Evolutionary conservation across 306 rosid species (phyloP).

Genomic region (Malus domestica): ASM211411v1 NC_041802.1:4267001-4267500

Average conservation of each 20-base stretch:
- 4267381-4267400: too few relatives aligned
- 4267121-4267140: background rate
- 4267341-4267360: background rate
- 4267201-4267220: background rate
- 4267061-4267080: background rate
- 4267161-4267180: background rate
- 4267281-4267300: background rate
- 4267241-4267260: background rate
- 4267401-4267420: background rate
- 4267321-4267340: background rate
- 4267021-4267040: constrained; percentile 69
- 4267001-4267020: constrained; percentile 81
- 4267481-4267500: constrained; percentile 83
- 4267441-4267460: constrained; percentile 1
- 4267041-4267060: constrained; percentile 47
- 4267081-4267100: background rate
- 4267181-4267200: background rate
- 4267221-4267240: background rate
- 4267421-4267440: background rate
- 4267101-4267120: background rate
- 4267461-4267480: constrained; percentile 14
- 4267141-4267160: background rate
- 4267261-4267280: background rate
- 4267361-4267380: background rate
- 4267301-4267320: background rate